phyloP scores from a whole-genome alignment of 73 alveolate species.

The Tetrahymena thermophila region DNA sequence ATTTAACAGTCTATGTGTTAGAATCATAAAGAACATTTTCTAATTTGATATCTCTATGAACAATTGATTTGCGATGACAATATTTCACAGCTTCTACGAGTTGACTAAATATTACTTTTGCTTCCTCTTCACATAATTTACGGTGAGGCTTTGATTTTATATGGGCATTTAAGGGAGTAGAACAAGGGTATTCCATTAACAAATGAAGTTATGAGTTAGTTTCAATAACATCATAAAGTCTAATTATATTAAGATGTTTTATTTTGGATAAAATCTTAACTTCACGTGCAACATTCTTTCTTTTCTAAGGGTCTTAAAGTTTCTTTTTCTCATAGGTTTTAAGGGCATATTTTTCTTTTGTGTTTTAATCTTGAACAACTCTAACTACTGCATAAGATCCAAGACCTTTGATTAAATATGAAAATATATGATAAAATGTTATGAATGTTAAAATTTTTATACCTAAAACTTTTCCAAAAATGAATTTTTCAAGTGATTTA shows the following conservation, averaged over 20 bases:
- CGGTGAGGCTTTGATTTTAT: constrained; percentile 50
- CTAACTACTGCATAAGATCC: constrained; percentile 76
- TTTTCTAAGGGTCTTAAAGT: constrained; percentile 41
- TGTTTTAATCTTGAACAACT: constrained; percentile 27
- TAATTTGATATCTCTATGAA: constrained; percentile 87
- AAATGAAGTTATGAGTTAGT: constrained; percentile 59
- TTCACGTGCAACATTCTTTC: constrained; percentile 48
- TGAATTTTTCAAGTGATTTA: not conserved
- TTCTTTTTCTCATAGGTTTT: constrained; percentile 49
- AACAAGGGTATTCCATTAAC: constrained; percentile 78
- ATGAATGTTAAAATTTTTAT: not conserved
- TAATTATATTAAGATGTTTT: constrained; percentile 73
- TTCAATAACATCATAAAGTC: constrained; percentile 65
- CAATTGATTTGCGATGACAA: constrained; percentile 70
- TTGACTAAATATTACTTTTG: constrained; percentile 64
- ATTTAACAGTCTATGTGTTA: constrained; percentile 53
- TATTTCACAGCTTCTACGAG: constrained; percentile 71
- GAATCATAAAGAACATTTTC: constrained; percentile 76
- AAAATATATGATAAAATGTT: not conserved
- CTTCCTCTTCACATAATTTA: constrained; percentile 67
- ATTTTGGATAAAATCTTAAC: constrained; percentile 48
- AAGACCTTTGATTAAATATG: constrained; percentile 18
- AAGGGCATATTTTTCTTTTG: constrained; percentile 32
- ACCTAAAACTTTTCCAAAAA: not conserved
- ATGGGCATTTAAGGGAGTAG: constrained; percentile 69